Evolutionary conservation across 2,329 filamentous ascomycete genomes (phyloP).

Genomic region (Helicocarpus griseus): DNA sequence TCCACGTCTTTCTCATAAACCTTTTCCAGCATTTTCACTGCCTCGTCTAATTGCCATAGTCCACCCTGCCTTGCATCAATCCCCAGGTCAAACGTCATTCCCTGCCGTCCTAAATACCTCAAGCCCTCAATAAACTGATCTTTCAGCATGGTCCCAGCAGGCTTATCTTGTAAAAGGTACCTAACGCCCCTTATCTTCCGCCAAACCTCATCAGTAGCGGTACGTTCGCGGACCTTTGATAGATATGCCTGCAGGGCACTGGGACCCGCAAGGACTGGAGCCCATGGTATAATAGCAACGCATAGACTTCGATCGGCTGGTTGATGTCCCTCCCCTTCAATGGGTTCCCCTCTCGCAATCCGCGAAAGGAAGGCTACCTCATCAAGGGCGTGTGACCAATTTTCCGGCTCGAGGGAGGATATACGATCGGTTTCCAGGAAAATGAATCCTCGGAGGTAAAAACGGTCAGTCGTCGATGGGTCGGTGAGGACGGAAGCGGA

Average conservation of each 20-base stretch:
- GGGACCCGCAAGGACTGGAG: constrained; percentile 61
- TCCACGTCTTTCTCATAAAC: constrained; percentile 54
- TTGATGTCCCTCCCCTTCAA: constrained; percentile 49
- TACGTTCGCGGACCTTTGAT: constrained; percentile 42
- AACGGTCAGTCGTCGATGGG: too few species aligned
- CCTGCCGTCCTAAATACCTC: constrained; percentile 53
- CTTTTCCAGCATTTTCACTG: constrained; percentile 58
- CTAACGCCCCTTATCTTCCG: constrained; percentile 65
- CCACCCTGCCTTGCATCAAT: constrained; percentile 73
- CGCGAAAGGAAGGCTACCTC: constrained; percentile 62
- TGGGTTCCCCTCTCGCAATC: constrained; percentile 52
- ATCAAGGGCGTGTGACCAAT: constrained; percentile 57
- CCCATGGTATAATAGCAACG: constrained; percentile 70
- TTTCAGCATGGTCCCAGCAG: constrained; percentile 53
- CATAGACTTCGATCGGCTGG: constrained; percentile 46
- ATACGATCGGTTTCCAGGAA: constrained; percentile 76
- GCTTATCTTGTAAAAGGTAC: constrained; percentile 73
- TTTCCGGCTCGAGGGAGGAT: constrained; percentile 44
- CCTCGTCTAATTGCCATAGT: constrained; percentile 61
- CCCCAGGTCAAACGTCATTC: constrained; percentile 70
- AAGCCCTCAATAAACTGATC: constrained; percentile 56
- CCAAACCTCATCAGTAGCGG: constrained; percentile 54
- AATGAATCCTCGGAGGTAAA: constrained; percentile 59
- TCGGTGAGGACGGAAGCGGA: constrained; percentile 25
- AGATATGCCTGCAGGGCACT: constrained; percentile 57